Evolutionary conservation across 148 eudicot genomes (phyloP).

Genomic region (Dysphania ambrosioides): DNA sequence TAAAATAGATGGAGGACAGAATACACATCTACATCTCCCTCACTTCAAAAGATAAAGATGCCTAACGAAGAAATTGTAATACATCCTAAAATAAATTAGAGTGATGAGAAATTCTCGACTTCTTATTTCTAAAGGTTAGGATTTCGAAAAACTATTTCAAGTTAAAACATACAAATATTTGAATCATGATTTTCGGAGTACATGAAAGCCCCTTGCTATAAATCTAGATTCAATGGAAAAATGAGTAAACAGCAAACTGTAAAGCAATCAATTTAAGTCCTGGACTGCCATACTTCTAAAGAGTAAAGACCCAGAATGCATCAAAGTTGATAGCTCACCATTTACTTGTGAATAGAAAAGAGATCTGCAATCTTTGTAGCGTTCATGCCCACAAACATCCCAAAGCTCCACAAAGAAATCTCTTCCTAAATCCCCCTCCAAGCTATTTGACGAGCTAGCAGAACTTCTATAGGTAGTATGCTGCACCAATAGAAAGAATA

Average conservation of each 20-base stretch:
- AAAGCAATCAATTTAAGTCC: not conserved
- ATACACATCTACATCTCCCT: not conserved
- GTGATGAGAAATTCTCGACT: not conserved
- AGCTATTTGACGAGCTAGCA: conserved; percentile 64
- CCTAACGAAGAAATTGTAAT: not conserved
- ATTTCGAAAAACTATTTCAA: not conserved
- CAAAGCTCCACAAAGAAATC: conserved; percentile 87
- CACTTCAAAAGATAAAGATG: not conserved
- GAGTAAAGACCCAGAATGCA: not conserved
- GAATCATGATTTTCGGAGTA: not conserved
- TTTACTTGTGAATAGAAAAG: conserved; percentile 83
- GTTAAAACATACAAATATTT: not conserved
- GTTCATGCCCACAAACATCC: conserved; percentile 90
- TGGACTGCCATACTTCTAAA: not conserved
- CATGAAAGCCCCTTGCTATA: not conserved
- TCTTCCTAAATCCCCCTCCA: conserved; percentile 62
- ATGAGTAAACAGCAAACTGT: not conserved
- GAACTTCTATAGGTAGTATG: conserved; percentile 61
- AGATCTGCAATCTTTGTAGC: conserved; percentile 81
- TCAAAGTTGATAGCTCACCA: conserved; percentile 39
- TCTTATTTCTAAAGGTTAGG: too few species aligned
- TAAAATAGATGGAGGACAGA: not conserved
- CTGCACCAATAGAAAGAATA: conserved; percentile 36
- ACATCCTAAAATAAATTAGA: not conserved
- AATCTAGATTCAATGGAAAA: not conserved